Conservation (phyloP, 2,329 filamentous ascomycete genomes). For the Balansia obtecta region DNA sequence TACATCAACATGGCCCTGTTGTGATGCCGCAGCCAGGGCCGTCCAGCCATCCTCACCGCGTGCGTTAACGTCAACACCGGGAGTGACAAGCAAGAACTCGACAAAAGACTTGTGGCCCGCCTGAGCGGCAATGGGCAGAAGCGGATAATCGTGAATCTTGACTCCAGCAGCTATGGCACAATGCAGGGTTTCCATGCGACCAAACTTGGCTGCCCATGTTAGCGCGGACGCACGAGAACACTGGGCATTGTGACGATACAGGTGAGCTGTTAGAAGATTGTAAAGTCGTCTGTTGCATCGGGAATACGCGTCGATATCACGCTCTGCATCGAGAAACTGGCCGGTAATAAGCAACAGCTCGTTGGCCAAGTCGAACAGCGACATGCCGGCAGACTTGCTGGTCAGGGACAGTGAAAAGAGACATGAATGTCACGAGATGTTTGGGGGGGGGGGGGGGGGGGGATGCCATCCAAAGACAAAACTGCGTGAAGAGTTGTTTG, state of each 20-base stretch:
- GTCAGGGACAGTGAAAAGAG: neutral
- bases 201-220: slow-evolving; percentile 5
- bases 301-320: slow-evolving; percentile 4
- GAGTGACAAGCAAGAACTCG: slow-evolving; percentile 1
- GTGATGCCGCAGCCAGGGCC: slow-evolving; percentile 6
- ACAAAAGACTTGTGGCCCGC: neutral
- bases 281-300: slow-evolving; percentile 3
- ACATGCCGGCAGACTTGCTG: neutral
- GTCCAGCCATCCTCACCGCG: slow-evolving; percentile 5
- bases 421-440: neutral
- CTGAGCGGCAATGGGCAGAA: slow-evolving; percentile 6
- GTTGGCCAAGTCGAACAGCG: slow-evolving; percentile 5
- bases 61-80: slow-evolving; percentile 3
- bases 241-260: slow-evolving; percentile 5
- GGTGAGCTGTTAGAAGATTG: neutral
- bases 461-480: no score
- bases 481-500: no score
- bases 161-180: slow-evolving; percentile 4
- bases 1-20: slow-evolving; percentile 3
- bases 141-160: neutral
- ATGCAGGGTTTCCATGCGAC: slow-evolving; percentile 1
- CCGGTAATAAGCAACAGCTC: slow-evolving; percentile 5
- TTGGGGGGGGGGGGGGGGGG: neutral
- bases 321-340: neutral
- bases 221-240: slow-evolving; percentile 1